These are phyloP conservation scores for Puccinia sorghi DNA, from an alignment of 1,284 basidiomycete species.

Conservation along the genomic window DNA sequence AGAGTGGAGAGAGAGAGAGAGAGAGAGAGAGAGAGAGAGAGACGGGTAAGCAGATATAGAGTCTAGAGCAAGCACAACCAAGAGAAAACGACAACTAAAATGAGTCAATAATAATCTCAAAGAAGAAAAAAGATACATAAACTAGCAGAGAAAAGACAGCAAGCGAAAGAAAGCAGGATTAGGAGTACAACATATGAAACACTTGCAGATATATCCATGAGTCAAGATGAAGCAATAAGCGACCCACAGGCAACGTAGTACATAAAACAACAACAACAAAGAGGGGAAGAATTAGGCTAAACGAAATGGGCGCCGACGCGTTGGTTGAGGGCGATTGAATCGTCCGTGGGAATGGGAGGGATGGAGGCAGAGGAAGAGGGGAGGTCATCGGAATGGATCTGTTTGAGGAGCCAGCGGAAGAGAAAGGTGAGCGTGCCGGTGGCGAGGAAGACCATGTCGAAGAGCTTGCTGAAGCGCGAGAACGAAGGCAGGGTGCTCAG, in stretches of 20 bases:
- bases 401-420: slow-evolving; percentile 53
- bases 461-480: slow-evolving; percentile 59
- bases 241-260: not conserved
- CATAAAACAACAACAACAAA: slow-evolving; percentile 1
- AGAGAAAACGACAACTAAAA: too few relatives aligned
- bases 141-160: too few relatives aligned
- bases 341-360: not conserved
- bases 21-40: too few relatives aligned
- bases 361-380: not conserved
- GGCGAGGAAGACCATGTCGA: slow-evolving; percentile 59
- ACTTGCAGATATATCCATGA: too few relatives aligned
- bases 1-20: too few relatives aligned
- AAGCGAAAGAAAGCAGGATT: too few relatives aligned
- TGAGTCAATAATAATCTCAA: too few relatives aligned
- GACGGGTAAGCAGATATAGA: too few relatives aligned
- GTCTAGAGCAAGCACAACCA: too few relatives aligned
- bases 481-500: slow-evolving; percentile 60
- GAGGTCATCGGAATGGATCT: slow-evolving; percentile 50
- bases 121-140: too few relatives aligned
- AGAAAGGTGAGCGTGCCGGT: slow-evolving; percentile 56
- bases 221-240: too few relatives aligned
- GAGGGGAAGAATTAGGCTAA: not conserved
- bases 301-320: slow-evolving; percentile 22
- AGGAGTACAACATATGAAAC: too few relatives aligned
- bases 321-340: slow-evolving; percentile 3